These are phyloP conservation scores for Pezicula neosporulosa DNA, from an alignment of 2,329 filamentous ascomycete genomes.

Conservation along the genomic window DNA sequence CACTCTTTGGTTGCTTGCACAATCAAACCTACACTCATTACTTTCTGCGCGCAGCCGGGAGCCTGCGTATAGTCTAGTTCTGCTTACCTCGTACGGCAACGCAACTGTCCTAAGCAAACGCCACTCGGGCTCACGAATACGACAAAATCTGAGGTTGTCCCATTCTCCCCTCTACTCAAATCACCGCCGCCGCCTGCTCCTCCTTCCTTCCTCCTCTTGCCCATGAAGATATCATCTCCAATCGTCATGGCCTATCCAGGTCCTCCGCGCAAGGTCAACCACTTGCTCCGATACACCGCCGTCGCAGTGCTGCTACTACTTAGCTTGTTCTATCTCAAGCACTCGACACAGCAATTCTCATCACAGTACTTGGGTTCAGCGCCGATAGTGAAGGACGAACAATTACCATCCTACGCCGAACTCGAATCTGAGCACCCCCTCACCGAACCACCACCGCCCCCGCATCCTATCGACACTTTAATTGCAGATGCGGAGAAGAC, in stretches of 20 bases:
- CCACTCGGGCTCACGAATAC: too few relatives aligned
- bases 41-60: too few relatives aligned
- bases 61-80: too few relatives aligned
- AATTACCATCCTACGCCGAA: conserved; percentile 1
- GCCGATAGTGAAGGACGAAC: conserved; percentile 1
- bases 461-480: conserved; percentile 43
- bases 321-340: conserved; percentile 12
- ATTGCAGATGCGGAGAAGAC: conserved; percentile 36
- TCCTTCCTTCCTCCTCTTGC: not conserved
- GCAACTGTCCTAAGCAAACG: too few relatives aligned
- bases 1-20: too few relatives aligned
- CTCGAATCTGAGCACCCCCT: conserved; percentile 1
- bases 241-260: conserved; percentile 23
- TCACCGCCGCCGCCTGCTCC: too few relatives aligned
- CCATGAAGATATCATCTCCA: conserved; percentile 24
- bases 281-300: conserved; percentile 18
- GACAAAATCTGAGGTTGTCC: too few relatives aligned
- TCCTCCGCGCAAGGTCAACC: conserved; percentile 22
- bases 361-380: conserved; percentile 4
- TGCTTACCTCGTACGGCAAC: too few relatives aligned
- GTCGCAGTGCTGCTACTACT: conserved; percentile 11
- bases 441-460: conserved; percentile 1
- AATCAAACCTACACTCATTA: too few relatives aligned
- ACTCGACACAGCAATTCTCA: conserved; percentile 3
- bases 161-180: too few relatives aligned